These are phyloP conservation scores for Osmanthus fragrans DNA, from an alignment of 257 asterid species.

Conservation along the genomic window DNA sequence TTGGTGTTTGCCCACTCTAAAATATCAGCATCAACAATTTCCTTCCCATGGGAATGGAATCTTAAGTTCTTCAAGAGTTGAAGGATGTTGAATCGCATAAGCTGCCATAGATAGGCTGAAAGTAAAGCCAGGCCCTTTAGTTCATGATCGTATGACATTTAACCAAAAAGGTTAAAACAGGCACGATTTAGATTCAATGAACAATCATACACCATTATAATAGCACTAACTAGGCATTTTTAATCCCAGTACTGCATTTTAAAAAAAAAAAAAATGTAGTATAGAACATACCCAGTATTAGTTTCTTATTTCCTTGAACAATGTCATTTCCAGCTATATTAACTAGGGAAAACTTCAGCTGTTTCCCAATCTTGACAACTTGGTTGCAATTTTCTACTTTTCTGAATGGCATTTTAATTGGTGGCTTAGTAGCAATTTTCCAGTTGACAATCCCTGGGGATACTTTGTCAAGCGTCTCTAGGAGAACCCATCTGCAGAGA, in stretches of 20 bases:
- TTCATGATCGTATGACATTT: slow-evolving; percentile 9
- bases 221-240: background rate
- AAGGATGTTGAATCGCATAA: slow-evolving; percentile 91
- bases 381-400: slow-evolving; percentile 98
- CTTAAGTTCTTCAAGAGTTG: slow-evolving; percentile 82
- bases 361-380: slow-evolving; percentile 95
- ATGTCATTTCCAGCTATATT: slow-evolving; percentile 90
- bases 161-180: background rate
- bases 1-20: slow-evolving; percentile 89
- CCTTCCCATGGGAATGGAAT: slow-evolving; percentile 87
- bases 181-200: background rate
- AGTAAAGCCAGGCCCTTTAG: slow-evolving; percentile 28
- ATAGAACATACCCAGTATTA: slow-evolving; percentile 65
- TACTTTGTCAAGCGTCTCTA: slow-evolving; percentile 87
- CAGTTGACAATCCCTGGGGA: slow-evolving; percentile 93
- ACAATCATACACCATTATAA: background rate
- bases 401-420: slow-evolving; percentile 91
- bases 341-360: slow-evolving; percentile 87
- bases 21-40: slow-evolving; percentile 75
- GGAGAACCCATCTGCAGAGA: slow-evolving; percentile 74
- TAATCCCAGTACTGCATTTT: background rate
- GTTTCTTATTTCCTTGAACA: slow-evolving; percentile 93
- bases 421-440: slow-evolving; percentile 93
- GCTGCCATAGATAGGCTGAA: slow-evolving; percentile 94
- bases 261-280: background rate